Evolutionary conservation across 1,284 basidiomycete genomes (phyloP).

Genomic region (Sutorius eximius): DNA sequence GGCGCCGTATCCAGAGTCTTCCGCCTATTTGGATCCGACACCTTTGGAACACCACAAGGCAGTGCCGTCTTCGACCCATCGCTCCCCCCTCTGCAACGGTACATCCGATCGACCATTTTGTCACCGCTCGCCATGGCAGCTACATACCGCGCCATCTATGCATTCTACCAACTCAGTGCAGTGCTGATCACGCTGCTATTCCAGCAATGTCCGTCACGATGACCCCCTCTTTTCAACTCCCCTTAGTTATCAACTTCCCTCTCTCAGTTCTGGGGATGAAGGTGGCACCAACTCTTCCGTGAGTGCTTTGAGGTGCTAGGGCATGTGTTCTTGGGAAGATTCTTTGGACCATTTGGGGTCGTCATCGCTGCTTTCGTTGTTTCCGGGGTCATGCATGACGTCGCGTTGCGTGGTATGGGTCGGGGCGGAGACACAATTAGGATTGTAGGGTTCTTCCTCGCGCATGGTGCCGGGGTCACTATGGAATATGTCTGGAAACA

Average conservation of each 20-base stretch:
- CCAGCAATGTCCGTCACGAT: constrained; percentile 36
- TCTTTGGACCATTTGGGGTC: constrained; percentile 47
- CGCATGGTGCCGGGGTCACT: constrained; percentile 52
- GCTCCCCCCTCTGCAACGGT: constrained; percentile 42
- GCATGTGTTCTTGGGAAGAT: constrained; percentile 25
- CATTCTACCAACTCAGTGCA: constrained; percentile 44
- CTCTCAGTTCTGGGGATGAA: constrained; percentile 43
- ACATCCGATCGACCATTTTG: constrained; percentile 44
- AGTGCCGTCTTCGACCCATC: constrained; percentile 52
- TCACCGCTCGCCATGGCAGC: constrained; percentile 41
- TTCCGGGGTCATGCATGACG: constrained; percentile 59
- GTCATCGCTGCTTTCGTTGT: constrained; percentile 56
- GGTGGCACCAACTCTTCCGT: constrained; percentile 48
- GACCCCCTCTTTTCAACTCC: constrained; percentile 44
- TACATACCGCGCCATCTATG: constrained; percentile 45
- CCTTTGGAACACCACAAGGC: constrained; percentile 28
- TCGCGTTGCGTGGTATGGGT: constrained; percentile 59
- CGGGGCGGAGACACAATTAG: constrained; percentile 46
- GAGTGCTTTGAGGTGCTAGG: constrained; percentile 39
- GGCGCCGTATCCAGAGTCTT: constrained; percentile 4
- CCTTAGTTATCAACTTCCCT: constrained; percentile 45
- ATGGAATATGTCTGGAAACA: constrained; percentile 48
- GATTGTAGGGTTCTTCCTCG: constrained; percentile 55
- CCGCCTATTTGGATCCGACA: constrained; percentile 18
- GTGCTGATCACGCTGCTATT: constrained; percentile 44